These are phyloP conservation scores for Scalesia atractyloides DNA, from an alignment of 129 eudicot genomes.

Conservation along the genomic window DNA sequence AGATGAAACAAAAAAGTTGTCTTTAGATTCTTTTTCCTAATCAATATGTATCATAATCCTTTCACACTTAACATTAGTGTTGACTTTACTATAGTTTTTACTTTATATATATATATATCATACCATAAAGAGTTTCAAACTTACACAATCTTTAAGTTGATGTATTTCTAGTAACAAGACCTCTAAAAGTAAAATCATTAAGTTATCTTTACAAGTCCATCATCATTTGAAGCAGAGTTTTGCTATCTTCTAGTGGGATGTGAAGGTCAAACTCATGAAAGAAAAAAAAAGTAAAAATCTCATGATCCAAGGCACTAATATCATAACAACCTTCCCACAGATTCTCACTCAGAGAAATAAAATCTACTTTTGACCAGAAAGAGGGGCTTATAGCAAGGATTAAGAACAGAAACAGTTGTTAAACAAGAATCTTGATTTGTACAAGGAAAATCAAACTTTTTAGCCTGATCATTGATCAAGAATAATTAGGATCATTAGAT, in stretches of 20 bases:
- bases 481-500: conserved; percentile 27
- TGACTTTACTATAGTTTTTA: conserved; percentile 25
- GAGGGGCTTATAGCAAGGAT: conserved; percentile 17
- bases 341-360: conserved; percentile 13
- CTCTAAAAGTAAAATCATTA: neutral
- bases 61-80: conserved; percentile 17
- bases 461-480: conserved; percentile 24
- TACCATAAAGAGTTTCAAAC: too few species aligned
- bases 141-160: neutral
- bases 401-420: conserved; percentile 12
- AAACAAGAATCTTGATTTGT: conserved; percentile 26
- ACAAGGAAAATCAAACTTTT: conserved; percentile 34
- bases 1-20: conserved; percentile 20
- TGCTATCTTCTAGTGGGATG: conserved; percentile 13
- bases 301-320: conserved; percentile 29
- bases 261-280: conserved; percentile 21
- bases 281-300: conserved; percentile 19
- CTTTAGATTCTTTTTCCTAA: conserved; percentile 12
- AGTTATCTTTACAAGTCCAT: neutral
- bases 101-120: conserved; percentile 7
- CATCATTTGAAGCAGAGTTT: conserved; percentile 14
- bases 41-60: conserved; percentile 18
- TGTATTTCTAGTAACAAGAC: neutral
- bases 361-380: conserved; percentile 25
- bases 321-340: conserved; percentile 24